Conservation (phyloP, 2,329 filamentous ascomycete species). For the Malbranchea cinnamomea region DNA sequence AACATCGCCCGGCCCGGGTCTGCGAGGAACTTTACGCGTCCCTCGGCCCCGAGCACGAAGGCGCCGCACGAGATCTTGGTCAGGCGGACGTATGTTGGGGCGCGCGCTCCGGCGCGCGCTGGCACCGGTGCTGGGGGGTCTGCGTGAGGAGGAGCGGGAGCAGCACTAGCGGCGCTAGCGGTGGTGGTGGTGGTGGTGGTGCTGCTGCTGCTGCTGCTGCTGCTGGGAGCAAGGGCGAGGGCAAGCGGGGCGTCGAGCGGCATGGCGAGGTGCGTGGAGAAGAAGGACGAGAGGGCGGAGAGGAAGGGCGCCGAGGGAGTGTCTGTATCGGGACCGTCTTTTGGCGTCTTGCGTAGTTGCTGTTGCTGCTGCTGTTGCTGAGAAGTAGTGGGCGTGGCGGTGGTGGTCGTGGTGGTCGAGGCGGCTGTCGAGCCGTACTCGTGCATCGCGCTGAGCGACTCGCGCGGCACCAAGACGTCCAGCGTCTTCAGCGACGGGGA, state of each 20-base stretch:
- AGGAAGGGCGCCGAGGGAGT: conserved; percentile 12
- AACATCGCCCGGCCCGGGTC: conserved; percentile 9
- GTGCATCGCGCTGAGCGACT: conserved; percentile 14
- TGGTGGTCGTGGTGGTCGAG: conserved; percentile 10
- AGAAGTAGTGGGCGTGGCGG: too few species aligned
- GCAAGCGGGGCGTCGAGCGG: conserved; percentile 22
- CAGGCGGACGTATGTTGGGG: conserved; percentile 17
- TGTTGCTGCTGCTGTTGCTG: not conserved
- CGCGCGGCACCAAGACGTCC: conserved; percentile 21
- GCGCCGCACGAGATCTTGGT: conserved; percentile 24
- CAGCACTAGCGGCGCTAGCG: not conserved
- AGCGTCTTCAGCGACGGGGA: conserved; percentile 21
- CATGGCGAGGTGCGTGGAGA: conserved; percentile 26
- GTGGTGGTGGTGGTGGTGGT: not conserved
- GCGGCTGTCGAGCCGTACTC: conserved; percentile 8
- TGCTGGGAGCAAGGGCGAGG: not conserved
- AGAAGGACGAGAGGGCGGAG: conserved; percentile 19
- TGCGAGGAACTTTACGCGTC: conserved; percentile 24
- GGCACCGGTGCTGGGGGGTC: too few species aligned
- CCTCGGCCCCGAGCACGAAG: conserved; percentile 25
- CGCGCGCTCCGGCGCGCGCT: conserved; percentile 2
- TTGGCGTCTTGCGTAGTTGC: not conserved
- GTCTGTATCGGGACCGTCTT: conserved; percentile 6
- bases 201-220: conserved; percentile 1
- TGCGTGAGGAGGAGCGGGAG: conserved; percentile 9